phyloP scores from a whole-genome alignment of 2,329 filamentous ascomycete species.

The Aspergillus neoniger region DNA sequence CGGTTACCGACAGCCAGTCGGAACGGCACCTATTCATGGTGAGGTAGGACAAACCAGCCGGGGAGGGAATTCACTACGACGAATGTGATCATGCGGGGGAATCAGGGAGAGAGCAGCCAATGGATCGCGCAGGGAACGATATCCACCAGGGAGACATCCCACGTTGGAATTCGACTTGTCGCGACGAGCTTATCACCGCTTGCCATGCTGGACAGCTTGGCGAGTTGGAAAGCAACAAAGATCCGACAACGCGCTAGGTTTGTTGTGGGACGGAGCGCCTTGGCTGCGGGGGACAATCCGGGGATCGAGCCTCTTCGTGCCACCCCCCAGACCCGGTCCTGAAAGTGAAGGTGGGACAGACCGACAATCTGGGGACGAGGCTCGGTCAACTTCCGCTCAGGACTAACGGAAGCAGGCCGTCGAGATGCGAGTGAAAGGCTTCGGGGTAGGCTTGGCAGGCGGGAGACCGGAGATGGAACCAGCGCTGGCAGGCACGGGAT shows the following conservation, averaged over 20 bases:
- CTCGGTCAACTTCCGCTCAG: background rate
- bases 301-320: background rate
- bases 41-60: background rate
- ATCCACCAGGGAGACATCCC: background rate
- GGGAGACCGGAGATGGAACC: background rate
- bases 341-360: background rate
- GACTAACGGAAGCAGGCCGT: background rate
- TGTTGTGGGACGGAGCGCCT: background rate
- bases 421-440: background rate
- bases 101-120: background rate
- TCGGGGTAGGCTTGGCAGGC: background rate
- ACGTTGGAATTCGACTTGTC: background rate
- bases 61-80: background rate
- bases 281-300: background rate
- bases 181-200: constrained; percentile 1
- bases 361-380: background rate
- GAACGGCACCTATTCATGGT: no score
- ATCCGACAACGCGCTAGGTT: background rate
- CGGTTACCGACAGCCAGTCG: background rate
- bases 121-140: background rate
- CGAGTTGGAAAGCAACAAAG: background rate
- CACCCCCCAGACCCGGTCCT: background rate
- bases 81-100: background rate
- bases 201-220: background rate
- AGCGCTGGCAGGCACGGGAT: no score